Percentiles rank a stretch among this genome's conserved stretches.
phyloP scores from a whole-genome alignment of 2,329 filamentous ascomycete genomes.

The Alternaria conjuncta region DNA sequence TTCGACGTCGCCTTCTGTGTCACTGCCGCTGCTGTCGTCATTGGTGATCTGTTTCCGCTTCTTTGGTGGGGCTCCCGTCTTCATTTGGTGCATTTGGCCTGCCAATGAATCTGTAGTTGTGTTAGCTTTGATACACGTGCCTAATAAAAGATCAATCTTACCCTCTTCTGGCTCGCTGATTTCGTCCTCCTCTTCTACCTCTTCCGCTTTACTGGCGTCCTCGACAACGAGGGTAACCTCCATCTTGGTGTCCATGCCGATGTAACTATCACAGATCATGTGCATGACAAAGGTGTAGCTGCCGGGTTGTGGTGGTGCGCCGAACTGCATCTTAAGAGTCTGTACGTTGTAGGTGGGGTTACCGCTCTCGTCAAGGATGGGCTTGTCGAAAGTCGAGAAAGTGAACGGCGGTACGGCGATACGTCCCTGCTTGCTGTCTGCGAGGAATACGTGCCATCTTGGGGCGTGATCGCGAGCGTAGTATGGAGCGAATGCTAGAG shows the following conservation, averaged over 20 bases:
- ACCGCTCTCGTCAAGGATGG: constrained; percentile 78
- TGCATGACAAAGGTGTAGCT: constrained; percentile 96
- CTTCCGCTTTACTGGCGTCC: constrained; percentile 82
- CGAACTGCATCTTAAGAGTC: constrained; percentile 96
- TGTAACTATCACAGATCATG: constrained; percentile 90
- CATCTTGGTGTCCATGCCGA: constrained; percentile 91
- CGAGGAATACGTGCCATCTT: constrained; percentile 92
- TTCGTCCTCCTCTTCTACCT: constrained; percentile 85
- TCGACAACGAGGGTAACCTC: constrained; percentile 90
- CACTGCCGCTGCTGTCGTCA: constrained; percentile 67
- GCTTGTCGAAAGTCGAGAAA: constrained; percentile 92
- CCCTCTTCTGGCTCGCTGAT: constrained; percentile 98
- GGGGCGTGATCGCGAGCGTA: constrained; percentile 89
- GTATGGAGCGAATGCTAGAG: constrained; percentile 89
- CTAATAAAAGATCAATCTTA: constrained; percentile 55
- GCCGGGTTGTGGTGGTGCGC: constrained; percentile 88
- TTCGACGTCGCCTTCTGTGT: constrained; percentile 68
- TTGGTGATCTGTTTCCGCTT: constrained; percentile 63
- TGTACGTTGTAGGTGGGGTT: constrained; percentile 94
- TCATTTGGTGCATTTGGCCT: constrained; percentile 87
- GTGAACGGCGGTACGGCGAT: constrained; percentile 96
- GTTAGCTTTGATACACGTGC: constrained; percentile 28
- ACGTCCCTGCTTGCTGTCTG: constrained; percentile 91
- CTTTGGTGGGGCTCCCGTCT: constrained; percentile 68
- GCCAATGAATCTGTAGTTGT: constrained; percentile 75